These are phyloP conservation scores for Botrytis tulipae DNA, from an alignment of 2,329 filamentous ascomycete genomes.

Conservation along the genomic window DNA sequence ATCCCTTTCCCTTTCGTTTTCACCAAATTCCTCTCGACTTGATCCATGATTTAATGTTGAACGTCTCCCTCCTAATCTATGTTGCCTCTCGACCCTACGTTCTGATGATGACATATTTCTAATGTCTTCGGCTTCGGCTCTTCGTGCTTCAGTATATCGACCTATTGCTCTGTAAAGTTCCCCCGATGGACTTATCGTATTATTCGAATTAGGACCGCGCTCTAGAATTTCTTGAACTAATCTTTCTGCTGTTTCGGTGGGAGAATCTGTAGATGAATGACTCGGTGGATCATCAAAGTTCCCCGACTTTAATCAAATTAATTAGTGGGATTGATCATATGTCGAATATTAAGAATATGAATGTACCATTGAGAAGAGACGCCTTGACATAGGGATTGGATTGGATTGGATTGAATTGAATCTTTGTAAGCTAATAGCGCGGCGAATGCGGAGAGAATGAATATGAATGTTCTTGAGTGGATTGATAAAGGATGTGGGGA, in stretches of 20 bases:
- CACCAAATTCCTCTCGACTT: slow-evolving; percentile 19
- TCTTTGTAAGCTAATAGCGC: neutral
- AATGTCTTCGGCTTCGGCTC: slow-evolving; percentile 3
- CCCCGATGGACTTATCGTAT: slow-evolving; percentile 44
- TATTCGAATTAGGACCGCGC: slow-evolving; percentile 39
- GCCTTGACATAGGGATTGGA: slow-evolving; percentile 28
- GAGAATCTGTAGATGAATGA: slow-evolving; percentile 29
- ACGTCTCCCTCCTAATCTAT: slow-evolving; percentile 30
- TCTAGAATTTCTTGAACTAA: slow-evolving; percentile 44
- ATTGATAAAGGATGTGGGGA: neutral
- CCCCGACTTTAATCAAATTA: slow-evolving; percentile 29
- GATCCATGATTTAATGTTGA: slow-evolving; percentile 20
- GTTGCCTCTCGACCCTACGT: neutral
- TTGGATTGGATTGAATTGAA: neutral
- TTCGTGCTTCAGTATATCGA: slow-evolving; percentile 16
- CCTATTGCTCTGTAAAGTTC: slow-evolving; percentile 47
- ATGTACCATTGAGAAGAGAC: slow-evolving; percentile 34
- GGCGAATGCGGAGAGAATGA: neutral
- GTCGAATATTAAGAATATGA: neutral
- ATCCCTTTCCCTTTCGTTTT: neutral
- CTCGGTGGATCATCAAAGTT: slow-evolving; percentile 34
- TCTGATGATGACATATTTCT: slow-evolving; percentile 18
- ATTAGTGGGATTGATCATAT: slow-evolving; percentile 9
- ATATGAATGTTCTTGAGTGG: neutral
- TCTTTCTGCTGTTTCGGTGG: slow-evolving; percentile 35